Conservation (phyloP, 495 filamentous ascomycete species). For the Daldinia grandis region DNA sequence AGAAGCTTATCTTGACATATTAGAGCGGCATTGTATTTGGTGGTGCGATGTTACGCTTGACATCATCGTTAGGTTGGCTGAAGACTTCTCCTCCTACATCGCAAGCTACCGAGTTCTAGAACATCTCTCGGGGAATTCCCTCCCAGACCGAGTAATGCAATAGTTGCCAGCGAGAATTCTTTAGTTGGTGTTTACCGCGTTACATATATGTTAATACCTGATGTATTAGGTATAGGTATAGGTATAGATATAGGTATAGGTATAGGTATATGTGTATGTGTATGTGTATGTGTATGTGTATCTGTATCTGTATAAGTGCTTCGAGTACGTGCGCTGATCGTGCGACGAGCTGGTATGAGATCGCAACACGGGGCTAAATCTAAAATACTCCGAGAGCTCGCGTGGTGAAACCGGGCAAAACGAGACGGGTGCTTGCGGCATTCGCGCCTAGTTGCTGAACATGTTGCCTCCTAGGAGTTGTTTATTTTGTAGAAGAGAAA, state of each 20-base stretch:
- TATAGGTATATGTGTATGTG: background rate
- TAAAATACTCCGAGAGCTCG: slow-evolving; percentile 32
- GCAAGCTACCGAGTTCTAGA: slow-evolving; percentile 6
- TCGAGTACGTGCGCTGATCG: slow-evolving; percentile 8
- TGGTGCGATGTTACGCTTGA: slow-evolving; percentile 6
- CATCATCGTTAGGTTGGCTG: slow-evolving; percentile 2
- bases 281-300: background rate
- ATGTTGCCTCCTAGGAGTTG: background rate
- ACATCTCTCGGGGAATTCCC: background rate
- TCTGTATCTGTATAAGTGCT: no score
- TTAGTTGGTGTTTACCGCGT: background rate
- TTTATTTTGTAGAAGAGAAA: background rate
- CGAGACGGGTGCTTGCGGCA: slow-evolving; percentile 17
- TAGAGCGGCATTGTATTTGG: slow-evolving; percentile 1
- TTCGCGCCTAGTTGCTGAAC: background rate
- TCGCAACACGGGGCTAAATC: slow-evolving; percentile 2
- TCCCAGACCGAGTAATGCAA: background rate
- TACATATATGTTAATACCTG: background rate
- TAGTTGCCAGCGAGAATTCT: background rate
- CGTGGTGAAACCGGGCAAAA: slow-evolving; percentile 34
- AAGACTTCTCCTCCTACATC: background rate
- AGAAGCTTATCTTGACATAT: background rate
- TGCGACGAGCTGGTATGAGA: slow-evolving; percentile 3
- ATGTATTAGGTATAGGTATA: background rate
- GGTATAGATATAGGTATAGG: background rate